These are phyloP conservation scores for Trifolium subterraneum DNA, from an alignment of 306 rosid species.

Conservation along the genomic window DNA sequence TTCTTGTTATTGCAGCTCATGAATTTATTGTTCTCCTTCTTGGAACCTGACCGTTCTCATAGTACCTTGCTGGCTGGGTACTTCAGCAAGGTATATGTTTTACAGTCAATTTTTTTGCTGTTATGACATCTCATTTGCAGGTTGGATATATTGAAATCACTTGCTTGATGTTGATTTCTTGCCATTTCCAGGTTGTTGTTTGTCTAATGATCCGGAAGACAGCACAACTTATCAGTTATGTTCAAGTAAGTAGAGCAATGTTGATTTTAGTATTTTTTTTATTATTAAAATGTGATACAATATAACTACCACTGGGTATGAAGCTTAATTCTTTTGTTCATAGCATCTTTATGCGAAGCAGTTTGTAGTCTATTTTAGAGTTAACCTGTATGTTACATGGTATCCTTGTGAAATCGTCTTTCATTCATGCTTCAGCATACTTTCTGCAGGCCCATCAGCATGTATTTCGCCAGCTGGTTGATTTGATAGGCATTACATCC, in stretches of 20 bases:
- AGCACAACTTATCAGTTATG: slow-evolving; percentile 87
- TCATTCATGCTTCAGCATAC: slow-evolving; percentile 38
- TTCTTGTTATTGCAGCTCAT: slow-evolving; percentile 71
- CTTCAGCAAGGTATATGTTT: slow-evolving; percentile 83
- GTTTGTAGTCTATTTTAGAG: not conserved
- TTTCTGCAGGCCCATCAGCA: slow-evolving; percentile 84
- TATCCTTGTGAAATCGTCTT: slow-evolving; percentile 34
- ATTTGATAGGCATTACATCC: slow-evolving; percentile 97
- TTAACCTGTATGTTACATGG: not conserved
- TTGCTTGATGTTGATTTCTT: slow-evolving; percentile 31
- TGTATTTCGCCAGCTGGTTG: slow-evolving; percentile 83
- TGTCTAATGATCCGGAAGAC: slow-evolving; percentile 96
- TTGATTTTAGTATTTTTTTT: slow-evolving; percentile 11
- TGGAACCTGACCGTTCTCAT: slow-evolving; percentile 83
- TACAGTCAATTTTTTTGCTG: slow-evolving; percentile 34
- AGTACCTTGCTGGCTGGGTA: slow-evolving; percentile 85
- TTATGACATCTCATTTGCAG: slow-evolving; percentile 2
- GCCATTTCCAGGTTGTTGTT: slow-evolving; percentile 72
- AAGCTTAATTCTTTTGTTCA: slow-evolving; percentile 26
- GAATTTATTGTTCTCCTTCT: slow-evolving; percentile 89
- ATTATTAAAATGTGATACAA: slow-evolving; percentile 1
- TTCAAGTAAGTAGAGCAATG: slow-evolving; percentile 71
- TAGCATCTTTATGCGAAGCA: slow-evolving; percentile 6
- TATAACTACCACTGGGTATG: slow-evolving; percentile 5
- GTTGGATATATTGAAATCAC: slow-evolving; percentile 4